A percentile compares a stretch with the other conserved stretches of the same genome.
These are phyloP conservation scores for Calocera viscosa DNA, from an alignment of 768 basidiomycete genomes.

Conservation along the genomic window DNA sequence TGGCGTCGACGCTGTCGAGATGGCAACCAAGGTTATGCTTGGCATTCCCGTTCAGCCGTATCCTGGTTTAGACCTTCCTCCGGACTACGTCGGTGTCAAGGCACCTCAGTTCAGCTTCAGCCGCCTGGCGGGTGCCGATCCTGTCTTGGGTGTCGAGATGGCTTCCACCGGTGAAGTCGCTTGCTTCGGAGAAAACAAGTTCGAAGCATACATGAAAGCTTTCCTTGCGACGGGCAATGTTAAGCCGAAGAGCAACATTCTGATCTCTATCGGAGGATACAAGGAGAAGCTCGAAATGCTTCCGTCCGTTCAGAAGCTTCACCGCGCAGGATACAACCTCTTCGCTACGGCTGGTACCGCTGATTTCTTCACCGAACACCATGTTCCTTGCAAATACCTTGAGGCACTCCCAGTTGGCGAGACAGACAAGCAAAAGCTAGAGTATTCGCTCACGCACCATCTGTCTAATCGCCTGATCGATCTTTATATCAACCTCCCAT, in stretches of 20 bases:
- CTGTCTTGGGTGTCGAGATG: conserved; percentile 97
- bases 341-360: conserved; percentile 96
- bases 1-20: conserved; percentile 92
- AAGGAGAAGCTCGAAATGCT: conserved; percentile 95
- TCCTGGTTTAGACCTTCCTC: conserved; percentile 73
- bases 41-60: conserved; percentile 80
- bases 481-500: conserved; percentile 98
- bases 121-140: conserved; percentile 90
- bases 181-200: conserved; percentile 94
- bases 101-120: conserved; percentile 99
- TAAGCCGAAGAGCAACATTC: conserved; percentile 90
- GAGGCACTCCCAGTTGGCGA: conserved; percentile 62
- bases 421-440: conserved; percentile 74
- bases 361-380: conserved; percentile 94
- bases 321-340: conserved; percentile 83
- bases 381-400: conserved; percentile 94
- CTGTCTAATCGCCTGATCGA: conserved; percentile 94
- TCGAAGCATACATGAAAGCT: conserved; percentile 96
- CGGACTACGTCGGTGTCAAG: conserved; percentile 96
- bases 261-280: conserved; percentile 93
- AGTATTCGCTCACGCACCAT: conserved; percentile 95
- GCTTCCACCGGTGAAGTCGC: conserved; percentile 99
- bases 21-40: conserved; percentile 98
- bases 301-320: conserved; percentile 90
- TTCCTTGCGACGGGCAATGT: conserved; percentile 92